phyloP scores from a whole-genome alignment of 257 asterid species.

The Oldenlandia corymbosa region DNA sequence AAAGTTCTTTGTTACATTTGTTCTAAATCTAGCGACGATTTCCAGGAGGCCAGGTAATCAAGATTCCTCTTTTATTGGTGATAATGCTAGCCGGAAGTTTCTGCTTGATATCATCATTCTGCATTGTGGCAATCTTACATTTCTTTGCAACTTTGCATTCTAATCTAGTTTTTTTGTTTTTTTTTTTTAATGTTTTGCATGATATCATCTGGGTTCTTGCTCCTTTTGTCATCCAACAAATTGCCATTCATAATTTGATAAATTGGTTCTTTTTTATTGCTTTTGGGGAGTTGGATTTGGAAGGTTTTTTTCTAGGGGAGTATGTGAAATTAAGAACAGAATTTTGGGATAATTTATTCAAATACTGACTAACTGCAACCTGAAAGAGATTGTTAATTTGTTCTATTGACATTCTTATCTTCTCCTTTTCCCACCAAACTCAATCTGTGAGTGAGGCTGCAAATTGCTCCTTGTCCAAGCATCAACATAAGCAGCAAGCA shows the following conservation, averaged over 20 bases:
- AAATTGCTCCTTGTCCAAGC: background rate
- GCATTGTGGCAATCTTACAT: background rate
- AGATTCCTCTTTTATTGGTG: too few relatives aligned
- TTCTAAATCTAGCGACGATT: too few relatives aligned
- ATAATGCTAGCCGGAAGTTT: background rate
- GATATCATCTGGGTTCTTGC: background rate
- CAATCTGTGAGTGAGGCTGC: slow-evolving; percentile 1
- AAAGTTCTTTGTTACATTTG: too few relatives aligned
- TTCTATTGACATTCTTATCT: background rate
- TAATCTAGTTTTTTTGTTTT: too few relatives aligned
- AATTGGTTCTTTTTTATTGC: too few relatives aligned
- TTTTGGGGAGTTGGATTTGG: background rate
- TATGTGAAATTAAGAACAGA: background rate
- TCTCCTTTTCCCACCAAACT: background rate
- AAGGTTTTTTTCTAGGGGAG: too few relatives aligned
- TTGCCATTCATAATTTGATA: background rate
- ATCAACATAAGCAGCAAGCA: too few relatives aligned
- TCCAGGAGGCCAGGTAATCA: background rate
- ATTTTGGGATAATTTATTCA: background rate
- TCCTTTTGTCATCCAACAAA: background rate
- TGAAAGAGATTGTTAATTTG: slow-evolving; percentile 1
- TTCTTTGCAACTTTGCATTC: too few relatives aligned
- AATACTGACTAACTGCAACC: background rate
- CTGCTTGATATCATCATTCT: background rate
- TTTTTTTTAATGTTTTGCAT: background rate